phyloP scores from a whole-genome alignment of 805 yeast species.

The Myxozyma lipomycoides region DNA sequence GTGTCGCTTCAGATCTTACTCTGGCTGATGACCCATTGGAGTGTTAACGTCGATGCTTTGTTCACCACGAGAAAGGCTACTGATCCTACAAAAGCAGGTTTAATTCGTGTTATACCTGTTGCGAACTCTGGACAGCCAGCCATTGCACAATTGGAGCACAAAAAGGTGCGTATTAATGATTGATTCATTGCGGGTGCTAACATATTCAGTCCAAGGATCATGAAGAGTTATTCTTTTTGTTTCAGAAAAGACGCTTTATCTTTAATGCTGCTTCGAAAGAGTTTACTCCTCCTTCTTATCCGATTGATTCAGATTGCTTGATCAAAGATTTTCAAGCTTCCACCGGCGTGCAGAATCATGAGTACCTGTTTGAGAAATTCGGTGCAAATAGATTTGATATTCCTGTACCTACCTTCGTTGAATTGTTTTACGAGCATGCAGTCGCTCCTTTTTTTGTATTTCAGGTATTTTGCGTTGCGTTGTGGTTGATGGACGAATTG shows the following conservation, averaged over 20 bases:
- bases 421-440: slow-evolving; percentile 93
- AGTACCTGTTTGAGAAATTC: slow-evolving; percentile 51
- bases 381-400: slow-evolving; percentile 90
- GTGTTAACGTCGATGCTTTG: slow-evolving; percentile 58
- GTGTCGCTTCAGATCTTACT: slow-evolving; percentile 69
- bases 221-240: slow-evolving; percentile 65
- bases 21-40: slow-evolving; percentile 94
- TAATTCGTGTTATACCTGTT: slow-evolving; percentile 72
- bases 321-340: slow-evolving; percentile 48
- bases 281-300: slow-evolving; percentile 79
- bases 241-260: slow-evolving; percentile 88
- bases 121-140: slow-evolving; percentile 84
- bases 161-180: slow-evolving; percentile 10
- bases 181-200: background rate
- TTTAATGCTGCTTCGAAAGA: slow-evolving; percentile 50
- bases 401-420: slow-evolving; percentile 87
- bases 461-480: slow-evolving; percentile 90
- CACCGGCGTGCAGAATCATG: slow-evolving; percentile 48
- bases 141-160: slow-evolving; percentile 45
- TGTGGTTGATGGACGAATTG: slow-evolving; percentile 94
- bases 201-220: slow-evolving; percentile 47
- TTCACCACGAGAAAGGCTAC: slow-evolving; percentile 63
- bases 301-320: slow-evolving; percentile 41
- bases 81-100: slow-evolving; percentile 58
- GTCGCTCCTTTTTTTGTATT: slow-evolving; percentile 97